A percentile compares a stretch with the other conserved stretches of the same genome.
phyloP scores from a whole-genome alignment of 2,329 filamentous ascomycete species.

The Clonostachys byssicola region DNA sequence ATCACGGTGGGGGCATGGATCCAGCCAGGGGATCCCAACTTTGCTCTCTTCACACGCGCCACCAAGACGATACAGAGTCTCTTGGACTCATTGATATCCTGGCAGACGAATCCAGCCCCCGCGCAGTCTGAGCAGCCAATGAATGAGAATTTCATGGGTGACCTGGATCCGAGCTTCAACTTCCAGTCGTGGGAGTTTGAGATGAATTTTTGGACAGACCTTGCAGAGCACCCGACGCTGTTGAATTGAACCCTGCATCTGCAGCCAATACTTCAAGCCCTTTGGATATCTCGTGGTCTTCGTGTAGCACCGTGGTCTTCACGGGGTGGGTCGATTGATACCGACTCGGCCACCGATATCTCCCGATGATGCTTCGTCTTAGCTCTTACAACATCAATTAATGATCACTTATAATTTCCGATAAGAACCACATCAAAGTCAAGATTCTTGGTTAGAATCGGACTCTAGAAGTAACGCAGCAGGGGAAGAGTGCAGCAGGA shows the following conservation, averaged over 20 bases:
- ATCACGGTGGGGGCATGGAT: constrained; percentile 9
- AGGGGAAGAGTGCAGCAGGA: too few relatives aligned
- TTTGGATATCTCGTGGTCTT: too few relatives aligned
- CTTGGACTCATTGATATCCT: constrained; percentile 26
- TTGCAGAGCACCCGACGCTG: neutral
- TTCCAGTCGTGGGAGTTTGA: neutral
- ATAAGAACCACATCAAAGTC: too few relatives aligned
- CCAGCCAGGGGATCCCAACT: constrained; percentile 10
- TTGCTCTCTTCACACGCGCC: constrained; percentile 9
- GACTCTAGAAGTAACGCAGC: too few relatives aligned
- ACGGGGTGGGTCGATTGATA: too few relatives aligned
- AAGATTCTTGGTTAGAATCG: too few relatives aligned
- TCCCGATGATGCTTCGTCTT: too few relatives aligned
- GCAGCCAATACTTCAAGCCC: too few relatives aligned
- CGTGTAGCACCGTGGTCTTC: too few relatives aligned
- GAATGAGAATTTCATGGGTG: neutral
- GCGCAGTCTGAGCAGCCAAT: neutral
- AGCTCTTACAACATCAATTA: too few relatives aligned
- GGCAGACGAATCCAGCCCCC: neutral
- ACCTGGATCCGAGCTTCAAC: neutral
- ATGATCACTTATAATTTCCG: too few relatives aligned
- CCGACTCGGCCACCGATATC: too few relatives aligned
- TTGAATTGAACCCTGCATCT: neutral
- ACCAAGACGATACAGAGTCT: constrained; percentile 8
- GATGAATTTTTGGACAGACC: constrained; percentile 1